A percentile compares a stretch with the other conserved stretches of the same genome.
Conservation (phyloP, 805 yeast species). For the Wickerhamiella occidentalis region DNA sequence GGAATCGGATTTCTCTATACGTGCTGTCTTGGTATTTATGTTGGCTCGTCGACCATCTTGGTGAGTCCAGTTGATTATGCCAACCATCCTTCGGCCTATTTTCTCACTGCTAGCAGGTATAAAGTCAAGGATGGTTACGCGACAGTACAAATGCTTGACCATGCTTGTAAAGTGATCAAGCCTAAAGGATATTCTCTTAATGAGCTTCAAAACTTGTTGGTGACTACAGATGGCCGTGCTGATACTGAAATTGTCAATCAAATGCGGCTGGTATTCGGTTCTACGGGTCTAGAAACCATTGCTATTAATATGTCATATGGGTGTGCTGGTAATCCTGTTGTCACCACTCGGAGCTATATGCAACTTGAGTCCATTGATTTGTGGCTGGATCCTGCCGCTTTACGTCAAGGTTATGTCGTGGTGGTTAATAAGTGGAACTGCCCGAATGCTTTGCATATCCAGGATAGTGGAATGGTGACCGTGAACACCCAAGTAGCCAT, state of each 20-base stretch:
- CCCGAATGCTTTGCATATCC: conserved; percentile 61
- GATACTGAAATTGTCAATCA: conserved; percentile 42
- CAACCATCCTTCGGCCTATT: conserved; percentile 59
- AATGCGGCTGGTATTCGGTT: conserved; percentile 49
- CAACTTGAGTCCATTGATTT: conserved; percentile 79
- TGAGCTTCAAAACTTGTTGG: conserved; percentile 68
- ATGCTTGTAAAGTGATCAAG: conserved; percentile 49
- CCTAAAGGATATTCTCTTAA: conserved; percentile 52
- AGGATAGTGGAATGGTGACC: conserved; percentile 94
- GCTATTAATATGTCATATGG: conserved; percentile 68
- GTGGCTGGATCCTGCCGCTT: conserved; percentile 74
- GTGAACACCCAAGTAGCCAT: conserved; percentile 88
- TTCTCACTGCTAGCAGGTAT: conserved; percentile 55
- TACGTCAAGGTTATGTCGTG: conserved; percentile 79
- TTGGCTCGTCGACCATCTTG: conserved; percentile 76
- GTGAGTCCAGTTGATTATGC: conserved; percentile 70
- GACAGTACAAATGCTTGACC: conserved; percentile 69
- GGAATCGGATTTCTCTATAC: conserved; percentile 87
- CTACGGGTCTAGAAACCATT: conserved; percentile 51
- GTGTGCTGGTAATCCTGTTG: conserved; percentile 69
- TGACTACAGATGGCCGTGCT: conserved; percentile 60
- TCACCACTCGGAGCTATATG: conserved; percentile 75
- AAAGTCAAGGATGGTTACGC: conserved; percentile 78
- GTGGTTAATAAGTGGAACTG: conserved; percentile 62
- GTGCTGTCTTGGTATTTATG: conserved; percentile 68